Percentiles rank a stretch among this genome's conserved stretches.
Evolutionary conservation across 78 protist genomes (phyloP).

Genomic region (Dictyostelium discoideum): dicty_2.7 NC_007089.4:4864501-4865000

Average conservation of each 20-base stretch:
- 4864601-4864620: slow-evolving; percentile 22
- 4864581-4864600: slow-evolving; percentile 18
- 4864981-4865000: slow-evolving; percentile 20
- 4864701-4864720: slow-evolving; percentile 52
- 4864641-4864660: slow-evolving; percentile 29
- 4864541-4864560: background rate
- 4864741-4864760: slow-evolving; percentile 68
- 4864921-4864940: slow-evolving; percentile 36
- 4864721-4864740: slow-evolving; percentile 47
- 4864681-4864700: slow-evolving; percentile 14
- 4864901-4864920: slow-evolving; percentile 17
- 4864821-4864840: background rate
- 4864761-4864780: slow-evolving; percentile 66
- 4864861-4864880: slow-evolving; percentile 11
- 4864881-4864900: slow-evolving; percentile 40
- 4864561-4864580: background rate
- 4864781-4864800: background rate
- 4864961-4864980: background rate
- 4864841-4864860: background rate
- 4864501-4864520: background rate
- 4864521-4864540: background rate
- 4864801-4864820: background rate
- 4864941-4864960: slow-evolving; percentile 58
- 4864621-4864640: slow-evolving; percentile 41
- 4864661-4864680: slow-evolving; percentile 24